These are phyloP conservation scores for Tricholoma terreum DNA, from an alignment of 768 basidiomycete species.

Conservation along the genomic window DNA sequence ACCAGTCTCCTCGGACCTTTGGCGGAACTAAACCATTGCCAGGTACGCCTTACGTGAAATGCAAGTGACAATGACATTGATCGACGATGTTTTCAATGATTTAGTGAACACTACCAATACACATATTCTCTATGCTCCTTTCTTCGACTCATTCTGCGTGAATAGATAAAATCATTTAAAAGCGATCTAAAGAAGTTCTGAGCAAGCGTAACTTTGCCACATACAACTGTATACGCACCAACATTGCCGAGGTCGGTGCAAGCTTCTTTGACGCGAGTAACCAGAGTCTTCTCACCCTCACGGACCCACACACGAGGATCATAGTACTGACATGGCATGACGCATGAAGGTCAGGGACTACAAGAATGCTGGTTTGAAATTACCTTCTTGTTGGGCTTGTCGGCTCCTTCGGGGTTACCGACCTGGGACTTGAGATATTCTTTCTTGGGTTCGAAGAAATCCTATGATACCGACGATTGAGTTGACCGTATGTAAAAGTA, in stretches of 20 bases:
- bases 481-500: background rate
- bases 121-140: background rate
- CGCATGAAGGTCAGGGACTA: background rate
- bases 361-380: constrained; percentile 2
- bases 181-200: constrained; percentile 5
- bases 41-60: no score
- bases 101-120: no score
- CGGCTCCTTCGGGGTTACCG: constrained; percentile 93
- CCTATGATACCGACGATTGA: constrained; percentile 35
- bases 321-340: constrained; percentile 55
- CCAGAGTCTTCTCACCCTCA: constrained; percentile 94
- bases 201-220: background rate
- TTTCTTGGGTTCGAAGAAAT: constrained; percentile 83
- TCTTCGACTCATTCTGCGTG: constrained; percentile 1
- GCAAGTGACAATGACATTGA: no score
- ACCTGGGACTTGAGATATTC: constrained; percentile 90
- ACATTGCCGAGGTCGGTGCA: constrained; percentile 81
- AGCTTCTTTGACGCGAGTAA: constrained; percentile 87
- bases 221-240: constrained; percentile 17
- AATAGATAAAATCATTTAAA: constrained; percentile 7
- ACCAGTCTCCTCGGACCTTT: no score
- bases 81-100: no score
- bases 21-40: no score
- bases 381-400: constrained; percentile 99
- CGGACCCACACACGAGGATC: constrained; percentile 99